These are phyloP conservation scores for Panicum virgatum DNA, from an alignment of 202 grass and related monocot genomes.

Conservation along the genomic window DNA sequence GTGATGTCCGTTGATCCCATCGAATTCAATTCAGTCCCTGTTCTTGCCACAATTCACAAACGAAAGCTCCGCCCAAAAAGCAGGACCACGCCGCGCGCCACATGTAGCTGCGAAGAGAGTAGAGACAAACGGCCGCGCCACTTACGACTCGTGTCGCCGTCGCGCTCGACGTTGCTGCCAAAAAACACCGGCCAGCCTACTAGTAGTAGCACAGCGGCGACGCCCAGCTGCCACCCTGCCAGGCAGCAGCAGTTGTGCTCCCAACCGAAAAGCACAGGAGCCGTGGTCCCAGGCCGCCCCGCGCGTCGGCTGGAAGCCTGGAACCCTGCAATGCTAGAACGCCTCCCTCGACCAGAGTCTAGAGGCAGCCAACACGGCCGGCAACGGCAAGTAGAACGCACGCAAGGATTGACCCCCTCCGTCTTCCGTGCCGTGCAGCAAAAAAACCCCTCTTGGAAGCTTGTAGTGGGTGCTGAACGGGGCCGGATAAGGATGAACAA, in stretches of 20 bases:
- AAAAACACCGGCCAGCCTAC: background rate
- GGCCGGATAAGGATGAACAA: constrained; percentile 25
- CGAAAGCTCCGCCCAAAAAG: constrained; percentile 1
- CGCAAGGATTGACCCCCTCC: background rate
- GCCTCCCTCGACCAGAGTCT: too few relatives aligned
- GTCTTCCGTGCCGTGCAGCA: constrained; percentile 14
- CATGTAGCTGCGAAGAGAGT: background rate
- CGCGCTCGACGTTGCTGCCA: background rate
- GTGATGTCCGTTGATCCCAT: background rate
- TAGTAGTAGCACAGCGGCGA: background rate
- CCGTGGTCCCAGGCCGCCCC: background rate
- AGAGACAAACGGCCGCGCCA: background rate
- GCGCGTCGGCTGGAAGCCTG: background rate
- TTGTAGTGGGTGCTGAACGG: background rate
- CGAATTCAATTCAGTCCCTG: background rate
- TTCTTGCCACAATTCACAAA: background rate
- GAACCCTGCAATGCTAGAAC: too few relatives aligned
- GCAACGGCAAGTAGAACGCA: constrained; percentile 14
- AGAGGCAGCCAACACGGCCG: background rate
- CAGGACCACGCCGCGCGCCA: background rate
- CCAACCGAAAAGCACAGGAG: background rate
- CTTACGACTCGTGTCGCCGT: background rate
- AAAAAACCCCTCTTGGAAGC: background rate
- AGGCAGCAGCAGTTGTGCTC: background rate
- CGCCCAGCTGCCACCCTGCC: too few relatives aligned